A percentile compares a stretch with the other conserved stretches of the same genome.
phyloP scores from a whole-genome alignment of 2,329 filamentous ascomycete genomes.

The Ascochyta viciae-villosae region DNA sequence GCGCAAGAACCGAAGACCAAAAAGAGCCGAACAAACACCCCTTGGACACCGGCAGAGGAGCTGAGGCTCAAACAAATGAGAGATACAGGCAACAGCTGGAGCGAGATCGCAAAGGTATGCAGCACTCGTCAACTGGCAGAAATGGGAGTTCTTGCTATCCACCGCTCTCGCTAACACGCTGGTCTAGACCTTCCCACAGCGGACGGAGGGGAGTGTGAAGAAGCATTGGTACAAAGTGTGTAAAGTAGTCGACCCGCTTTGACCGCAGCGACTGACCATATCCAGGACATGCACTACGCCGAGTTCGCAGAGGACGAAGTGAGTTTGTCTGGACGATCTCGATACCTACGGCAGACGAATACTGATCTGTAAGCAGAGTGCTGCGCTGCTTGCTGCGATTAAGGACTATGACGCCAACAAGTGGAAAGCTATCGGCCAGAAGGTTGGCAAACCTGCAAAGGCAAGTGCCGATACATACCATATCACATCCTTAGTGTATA shows the following conservation, averaged over 20 bases:
- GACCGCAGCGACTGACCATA: constrained; percentile 31
- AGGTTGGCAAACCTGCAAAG: constrained; percentile 98
- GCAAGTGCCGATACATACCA: constrained; percentile 53
- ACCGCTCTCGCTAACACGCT: constrained; percentile 26
- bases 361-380: constrained; percentile 63
- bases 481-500: constrained; percentile 2
- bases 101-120: constrained; percentile 91
- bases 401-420: constrained; percentile 99
- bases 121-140: not conserved
- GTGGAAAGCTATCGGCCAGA: constrained; percentile 96
- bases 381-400: constrained; percentile 86
- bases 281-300: constrained; percentile 97
- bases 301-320: constrained; percentile 98
- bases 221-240: constrained; percentile 99
- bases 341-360: constrained; percentile 17
- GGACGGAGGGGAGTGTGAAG: constrained; percentile 97
- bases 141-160: not conserved
- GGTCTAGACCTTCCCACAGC: constrained; percentile 80
- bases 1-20: constrained; percentile 64
- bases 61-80: constrained; percentile 91
- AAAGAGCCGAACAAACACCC: constrained; percentile 97
- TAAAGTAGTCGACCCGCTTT: constrained; percentile 18
- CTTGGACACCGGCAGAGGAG: constrained; percentile 96
- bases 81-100: constrained; percentile 93
- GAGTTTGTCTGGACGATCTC: constrained; percentile 35